Evolutionary conservation across 768 basidiomycete genomes (phyloP).

Genomic region (Amanita rubescens): DNA sequence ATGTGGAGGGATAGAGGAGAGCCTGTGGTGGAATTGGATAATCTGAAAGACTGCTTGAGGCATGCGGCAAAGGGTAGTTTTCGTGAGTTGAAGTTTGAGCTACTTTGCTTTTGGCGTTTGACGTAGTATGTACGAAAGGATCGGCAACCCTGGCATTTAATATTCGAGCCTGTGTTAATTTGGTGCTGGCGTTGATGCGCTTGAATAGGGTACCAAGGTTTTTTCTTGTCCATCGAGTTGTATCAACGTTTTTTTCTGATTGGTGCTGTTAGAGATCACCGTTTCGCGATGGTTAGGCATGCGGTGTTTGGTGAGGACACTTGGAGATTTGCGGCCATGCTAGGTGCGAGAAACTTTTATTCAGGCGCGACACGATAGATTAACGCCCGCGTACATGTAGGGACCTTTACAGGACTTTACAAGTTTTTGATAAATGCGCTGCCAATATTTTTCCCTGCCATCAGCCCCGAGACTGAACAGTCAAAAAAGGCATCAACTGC

Average conservation of each 20-base stretch:
- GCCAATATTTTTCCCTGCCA: slow-evolving; percentile 56
- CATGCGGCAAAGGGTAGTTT: slow-evolving; percentile 68
- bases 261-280: slow-evolving; percentile 40
- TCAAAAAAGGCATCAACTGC: slow-evolving; percentile 7
- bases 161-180: slow-evolving; percentile 76
- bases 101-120: too few species aligned
- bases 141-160: slow-evolving; percentile 75
- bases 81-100: slow-evolving; percentile 48
- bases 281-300: slow-evolving; percentile 62
- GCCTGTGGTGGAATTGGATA: slow-evolving; percentile 59
- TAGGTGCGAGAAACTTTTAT: slow-evolving; percentile 42
- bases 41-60: slow-evolving; percentile 56
- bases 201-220: slow-evolving; percentile 64
- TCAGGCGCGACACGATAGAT: neutral
- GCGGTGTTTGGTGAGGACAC: slow-evolving; percentile 83
- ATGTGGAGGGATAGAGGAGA: slow-evolving; percentile 79
- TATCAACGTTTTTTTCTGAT: neutral
- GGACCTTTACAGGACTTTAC: slow-evolving; percentile 71
- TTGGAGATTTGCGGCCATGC: slow-evolving; percentile 80
- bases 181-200: slow-evolving; percentile 70
- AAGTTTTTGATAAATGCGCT: slow-evolving; percentile 74
- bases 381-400: slow-evolving; percentile 27
- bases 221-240: slow-evolving; percentile 12
- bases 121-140: too few species aligned
- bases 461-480: slow-evolving; percentile 22